A percentile compares a stretch with the other conserved stretches of the same genome.
Conservation (phyloP, 1,139 yeast genomes). For the Magnusiomyces magnusii region DNA sequence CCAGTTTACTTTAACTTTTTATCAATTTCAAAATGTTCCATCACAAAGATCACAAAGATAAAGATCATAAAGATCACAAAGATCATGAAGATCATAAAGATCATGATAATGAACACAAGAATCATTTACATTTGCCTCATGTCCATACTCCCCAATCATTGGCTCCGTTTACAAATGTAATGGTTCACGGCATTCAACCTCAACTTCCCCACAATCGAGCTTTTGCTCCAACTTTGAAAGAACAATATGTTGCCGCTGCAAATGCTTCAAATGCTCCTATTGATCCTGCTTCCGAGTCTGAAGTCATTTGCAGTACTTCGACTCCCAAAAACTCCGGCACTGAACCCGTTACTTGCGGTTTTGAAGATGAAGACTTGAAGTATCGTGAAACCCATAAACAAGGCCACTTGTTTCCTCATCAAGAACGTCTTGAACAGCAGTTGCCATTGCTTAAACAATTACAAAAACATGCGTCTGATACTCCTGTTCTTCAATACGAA, state of each 20-base stretch:
- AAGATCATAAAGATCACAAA: neutral
- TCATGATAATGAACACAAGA: neutral
- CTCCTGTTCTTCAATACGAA: conserved; percentile 27
- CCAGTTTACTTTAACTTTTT: no score
- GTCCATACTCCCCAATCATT: neutral
- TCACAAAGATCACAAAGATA: neutral
- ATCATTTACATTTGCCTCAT: neutral
- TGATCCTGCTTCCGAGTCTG: neutral
- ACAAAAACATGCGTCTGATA: neutral
- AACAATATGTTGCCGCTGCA: no score
- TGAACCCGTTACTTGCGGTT: conserved; percentile 19
- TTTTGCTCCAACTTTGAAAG: no score
- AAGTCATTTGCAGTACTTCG: no score
- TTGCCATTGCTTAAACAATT: neutral
- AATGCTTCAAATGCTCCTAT: no score
- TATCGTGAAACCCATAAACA: neutral
- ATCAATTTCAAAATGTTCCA: no score
- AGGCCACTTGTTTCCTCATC: conserved; percentile 6
- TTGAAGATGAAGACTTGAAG: conserved; percentile 16
- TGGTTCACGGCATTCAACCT: no score
- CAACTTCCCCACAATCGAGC: no score
- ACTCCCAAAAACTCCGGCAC: neutral
- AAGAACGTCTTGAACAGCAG: neutral
- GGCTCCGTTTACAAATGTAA: neutral
- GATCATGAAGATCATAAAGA: neutral